Conservation (phyloP, 345 rosid species). For the Hibiscus tridactylites region DNA sequence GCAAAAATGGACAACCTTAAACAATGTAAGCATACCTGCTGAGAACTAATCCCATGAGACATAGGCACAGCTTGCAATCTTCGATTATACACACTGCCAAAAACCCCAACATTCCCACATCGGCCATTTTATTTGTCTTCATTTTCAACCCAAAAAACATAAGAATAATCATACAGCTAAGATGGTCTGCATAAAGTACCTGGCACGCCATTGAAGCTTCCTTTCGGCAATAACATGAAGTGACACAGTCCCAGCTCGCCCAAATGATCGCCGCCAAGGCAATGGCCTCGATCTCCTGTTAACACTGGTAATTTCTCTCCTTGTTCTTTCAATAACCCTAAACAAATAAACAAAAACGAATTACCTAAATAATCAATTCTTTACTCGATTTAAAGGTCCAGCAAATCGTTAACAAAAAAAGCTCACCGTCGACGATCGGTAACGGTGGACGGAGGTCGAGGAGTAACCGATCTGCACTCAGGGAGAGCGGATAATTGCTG, state of each 20-base stretch:
- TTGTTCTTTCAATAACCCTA: slow-evolving; percentile 32
- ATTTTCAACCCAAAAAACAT: background rate
- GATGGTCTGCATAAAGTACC: slow-evolving; percentile 26
- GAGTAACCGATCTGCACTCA: slow-evolving; percentile 11
- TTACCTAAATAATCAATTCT: background rate
- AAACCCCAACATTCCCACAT: background rate
- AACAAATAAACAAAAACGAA: background rate
- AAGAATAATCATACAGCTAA: background rate
- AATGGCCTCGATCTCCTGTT: slow-evolving; percentile 32
- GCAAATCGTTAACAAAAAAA: background rate
- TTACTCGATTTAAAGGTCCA: background rate
- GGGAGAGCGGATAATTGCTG: slow-evolving; percentile 29
- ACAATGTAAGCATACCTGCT: slow-evolving; percentile 24
- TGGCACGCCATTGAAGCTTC: slow-evolving; percentile 70
- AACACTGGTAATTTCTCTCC: slow-evolving; percentile 17
- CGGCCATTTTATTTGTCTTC: background rate
- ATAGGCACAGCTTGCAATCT: slow-evolving; percentile 41
- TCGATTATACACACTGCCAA: slow-evolving; percentile 40
- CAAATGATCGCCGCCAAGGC: slow-evolving; percentile 63
- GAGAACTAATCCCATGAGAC: slow-evolving; percentile 22
- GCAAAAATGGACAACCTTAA: background rate
- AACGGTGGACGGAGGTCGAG: background rate
- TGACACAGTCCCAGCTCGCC: slow-evolving; percentile 44
- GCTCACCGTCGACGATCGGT: slow-evolving; percentile 31
- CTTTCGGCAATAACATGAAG: slow-evolving; percentile 33